A percentile compares a stretch with the other conserved stretches of the same genome.
phyloP scores from a whole-genome alignment of 306 rosid species.

The Canavalia ensiformis region DNA sequence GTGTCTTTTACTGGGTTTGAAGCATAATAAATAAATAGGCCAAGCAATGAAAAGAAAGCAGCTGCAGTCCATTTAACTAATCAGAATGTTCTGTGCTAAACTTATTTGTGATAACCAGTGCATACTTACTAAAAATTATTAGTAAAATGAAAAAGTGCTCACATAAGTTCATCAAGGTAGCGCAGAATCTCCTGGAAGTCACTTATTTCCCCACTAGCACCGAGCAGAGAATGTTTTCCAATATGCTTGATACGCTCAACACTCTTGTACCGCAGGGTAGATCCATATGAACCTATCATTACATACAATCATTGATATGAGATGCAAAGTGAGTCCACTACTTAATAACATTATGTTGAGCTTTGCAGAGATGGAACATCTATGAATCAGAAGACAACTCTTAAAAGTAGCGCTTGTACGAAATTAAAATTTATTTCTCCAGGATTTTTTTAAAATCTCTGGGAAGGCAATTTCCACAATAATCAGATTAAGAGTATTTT shows the following conservation, averaged over 20 bases:
- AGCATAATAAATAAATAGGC: background rate
- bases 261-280: slow-evolving; percentile 92
- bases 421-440: no score
- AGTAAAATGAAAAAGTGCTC: background rate
- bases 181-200: slow-evolving; percentile 89
- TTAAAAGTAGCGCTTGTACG: no score
- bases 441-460: no score
- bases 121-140: background rate
- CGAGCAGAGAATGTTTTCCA: slow-evolving; percentile 92
- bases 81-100: slow-evolving; percentile 3
- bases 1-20: background rate
- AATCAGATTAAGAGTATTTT: background rate
- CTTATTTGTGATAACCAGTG: slow-evolving; percentile 23
- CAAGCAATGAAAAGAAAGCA: slow-evolving; percentile 23
- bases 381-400: no score
- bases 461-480: background rate
- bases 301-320: slow-evolving; percentile 30
- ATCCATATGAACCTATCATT: slow-evolving; percentile 89
- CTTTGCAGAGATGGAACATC: no score
- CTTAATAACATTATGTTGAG: background rate
- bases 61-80: slow-evolving; percentile 9
- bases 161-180: slow-evolving; percentile 36
- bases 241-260: slow-evolving; percentile 84
- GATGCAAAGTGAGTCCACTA: slow-evolving; percentile 1
- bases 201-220: slow-evolving; percentile 97